Evolutionary conservation across 176 grass and related monocot genomes (phyloP).

Genomic region (Oryza coarctata): DNA sequence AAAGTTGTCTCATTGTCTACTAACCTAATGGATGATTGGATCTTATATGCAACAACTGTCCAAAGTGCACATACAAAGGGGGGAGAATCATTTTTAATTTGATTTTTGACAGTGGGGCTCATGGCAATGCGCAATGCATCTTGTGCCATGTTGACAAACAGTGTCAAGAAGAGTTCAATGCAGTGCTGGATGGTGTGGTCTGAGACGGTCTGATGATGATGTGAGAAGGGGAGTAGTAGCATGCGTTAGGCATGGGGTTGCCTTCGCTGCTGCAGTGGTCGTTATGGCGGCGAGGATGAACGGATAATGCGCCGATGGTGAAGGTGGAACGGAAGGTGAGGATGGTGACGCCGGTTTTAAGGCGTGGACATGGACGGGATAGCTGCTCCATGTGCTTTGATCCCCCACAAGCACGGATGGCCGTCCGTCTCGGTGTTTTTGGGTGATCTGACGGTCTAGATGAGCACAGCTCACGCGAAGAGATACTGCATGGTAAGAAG

Average conservation of each 20-base stretch:
- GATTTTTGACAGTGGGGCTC: not conserved
- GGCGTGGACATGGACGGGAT: not conserved
- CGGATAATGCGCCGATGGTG: not conserved
- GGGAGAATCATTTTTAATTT: not conserved
- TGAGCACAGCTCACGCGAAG: too few species aligned
- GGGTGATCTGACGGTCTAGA: too few species aligned
- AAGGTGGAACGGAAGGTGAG: not conserved
- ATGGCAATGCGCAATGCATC: not conserved
- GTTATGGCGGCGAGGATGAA: not conserved
- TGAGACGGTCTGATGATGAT: not conserved
- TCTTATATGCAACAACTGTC: not conserved
- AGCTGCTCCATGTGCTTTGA: not conserved
- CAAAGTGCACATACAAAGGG: not conserved
- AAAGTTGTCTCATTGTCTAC: conserved; percentile 25
- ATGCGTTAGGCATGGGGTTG: conserved; percentile 9
- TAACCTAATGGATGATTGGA: conserved; percentile 10
- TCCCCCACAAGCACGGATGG: not conserved
- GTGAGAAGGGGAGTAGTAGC: not conserved
- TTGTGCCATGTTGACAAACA: not conserved
- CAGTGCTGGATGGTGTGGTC: too few species aligned
- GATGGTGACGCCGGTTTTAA: not conserved
- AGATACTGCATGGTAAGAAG: too few species aligned
- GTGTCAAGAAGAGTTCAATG: not conserved
- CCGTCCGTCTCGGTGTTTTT: too few species aligned
- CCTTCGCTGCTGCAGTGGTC: not conserved